Base-by-base conservation (phyloP, 306 rosid genomes). In the Quercus gilva region DNA sequence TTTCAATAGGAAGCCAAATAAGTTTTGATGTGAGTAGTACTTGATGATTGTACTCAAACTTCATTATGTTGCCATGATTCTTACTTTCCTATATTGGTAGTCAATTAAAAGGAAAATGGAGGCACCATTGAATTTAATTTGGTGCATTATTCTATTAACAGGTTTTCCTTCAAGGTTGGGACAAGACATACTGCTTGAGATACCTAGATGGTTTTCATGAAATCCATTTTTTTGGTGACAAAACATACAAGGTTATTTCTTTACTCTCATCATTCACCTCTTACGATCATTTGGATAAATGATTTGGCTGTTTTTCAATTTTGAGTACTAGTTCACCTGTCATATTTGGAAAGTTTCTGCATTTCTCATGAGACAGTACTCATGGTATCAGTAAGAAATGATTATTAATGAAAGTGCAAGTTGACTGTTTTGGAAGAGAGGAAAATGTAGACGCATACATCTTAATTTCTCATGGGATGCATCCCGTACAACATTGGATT, bases 141-240 rank as follows among this genome's bases (percentile, higher is more conserved):
- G 60, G 65, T 52, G 61, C 79, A 76, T 74, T 65, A 76, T 80
- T 33, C 73, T 41, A 83, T 65, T 23, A 53, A 45, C 86, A 92
- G 97, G 99, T 89, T 81, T 94, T 94, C 72, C 98, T 94, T 71
- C 91, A 88, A 87, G 98, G 98, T 77, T 94, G 97, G 98, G 98
- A 94, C 85, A 94, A 94, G 89, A 92, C 98, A 79, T 92, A 91
- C 86, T 91, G 97, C 94, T 76, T 94, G 85, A 91, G 86, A 83
- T 94, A 86, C 89, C 94, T 94, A 23, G 91, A 92, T 29, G 92
- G 68, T 45, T 94, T 91, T 84, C 79, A 76, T 83, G 97, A 94
- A 85, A 89, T 92, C 81, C 98, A 94, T 86, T 92, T 94, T 88
- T 92, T 94, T 64, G 97, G 97, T 64, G 97, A 92, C 89, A 94